Evolutionary conservation across 345 rosid genomes (phyloP).

Genomic region (Noccaea caerulescens): DNA sequence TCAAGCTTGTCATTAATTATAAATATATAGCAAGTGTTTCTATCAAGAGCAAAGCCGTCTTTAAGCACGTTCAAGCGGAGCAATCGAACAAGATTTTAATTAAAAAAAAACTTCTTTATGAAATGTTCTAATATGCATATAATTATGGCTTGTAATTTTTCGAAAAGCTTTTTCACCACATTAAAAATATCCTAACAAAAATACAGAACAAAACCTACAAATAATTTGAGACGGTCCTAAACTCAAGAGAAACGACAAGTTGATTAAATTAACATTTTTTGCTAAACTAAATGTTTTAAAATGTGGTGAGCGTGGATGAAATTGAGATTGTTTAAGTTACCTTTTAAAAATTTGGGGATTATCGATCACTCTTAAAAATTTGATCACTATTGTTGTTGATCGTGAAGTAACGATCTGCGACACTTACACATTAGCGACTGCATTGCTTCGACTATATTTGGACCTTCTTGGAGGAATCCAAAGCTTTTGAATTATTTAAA

Average conservation of each 20-base stretch:
- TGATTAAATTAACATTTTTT: too few relatives aligned
- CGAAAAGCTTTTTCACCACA: too few relatives aligned
- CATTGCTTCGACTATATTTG: conserved; percentile 20
- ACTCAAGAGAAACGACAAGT: background rate
- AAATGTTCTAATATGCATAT: too few relatives aligned
- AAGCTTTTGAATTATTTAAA: conserved; percentile 10
- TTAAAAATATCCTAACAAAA: too few relatives aligned
- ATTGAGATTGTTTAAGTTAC: background rate
- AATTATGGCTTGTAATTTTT: too few relatives aligned
- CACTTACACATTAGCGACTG: conserved; percentile 9
- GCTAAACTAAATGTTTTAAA: too few relatives aligned
- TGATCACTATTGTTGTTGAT: conserved; percentile 20
- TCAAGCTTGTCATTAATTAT: background rate
- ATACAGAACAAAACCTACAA: too few relatives aligned
- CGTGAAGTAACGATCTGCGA: background rate
- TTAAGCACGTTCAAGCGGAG: too few relatives aligned
- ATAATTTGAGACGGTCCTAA: too few relatives aligned
- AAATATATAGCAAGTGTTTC: conserved; percentile 1
- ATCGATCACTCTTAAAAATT: background rate
- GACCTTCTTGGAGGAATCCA: conserved; percentile 18
- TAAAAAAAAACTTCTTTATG: too few relatives aligned
- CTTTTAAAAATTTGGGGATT: background rate
- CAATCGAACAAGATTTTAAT: too few relatives aligned
- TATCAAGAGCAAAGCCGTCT: background rate
- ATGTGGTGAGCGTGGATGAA: too few relatives aligned